These are phyloP conservation scores for Aspergillus latus DNA, from an alignment of 2,329 filamentous ascomycete species.

Conservation along the genomic window DNA sequence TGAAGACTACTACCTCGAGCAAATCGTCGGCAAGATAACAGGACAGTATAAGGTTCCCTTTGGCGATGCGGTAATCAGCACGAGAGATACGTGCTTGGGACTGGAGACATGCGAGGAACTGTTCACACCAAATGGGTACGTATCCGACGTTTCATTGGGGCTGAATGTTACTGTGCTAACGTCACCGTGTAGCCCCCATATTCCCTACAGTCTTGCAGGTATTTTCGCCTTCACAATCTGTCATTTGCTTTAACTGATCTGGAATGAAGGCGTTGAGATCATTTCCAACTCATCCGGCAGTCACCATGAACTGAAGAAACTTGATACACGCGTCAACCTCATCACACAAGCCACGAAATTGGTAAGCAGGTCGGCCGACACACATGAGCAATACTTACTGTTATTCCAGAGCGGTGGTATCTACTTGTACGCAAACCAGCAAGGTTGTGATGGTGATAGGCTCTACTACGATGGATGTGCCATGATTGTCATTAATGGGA, in stretches of 20 bases:
- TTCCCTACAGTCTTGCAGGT: conserved; percentile 57
- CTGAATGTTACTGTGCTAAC: conserved; percentile 13
- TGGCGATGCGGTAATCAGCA: conserved; percentile 66
- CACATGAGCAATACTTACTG: conserved; percentile 7
- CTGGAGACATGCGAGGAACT: conserved; percentile 69
- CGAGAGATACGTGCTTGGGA: conserved; percentile 63
- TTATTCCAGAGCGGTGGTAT: conserved; percentile 45
- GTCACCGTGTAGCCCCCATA: conserved; percentile 49
- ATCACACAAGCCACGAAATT: conserved; percentile 63
- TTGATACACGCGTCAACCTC: conserved; percentile 62
- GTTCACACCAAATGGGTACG: conserved; percentile 55
- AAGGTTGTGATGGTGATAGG: conserved; percentile 60
- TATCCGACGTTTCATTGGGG: background rate
- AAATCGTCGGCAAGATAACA: conserved; percentile 57
- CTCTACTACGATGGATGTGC: conserved; percentile 64
- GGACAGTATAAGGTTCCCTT: conserved; percentile 61
- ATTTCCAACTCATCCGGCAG: conserved; percentile 69
- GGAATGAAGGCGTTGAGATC: conserved; percentile 64
- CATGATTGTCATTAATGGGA: conserved; percentile 63
- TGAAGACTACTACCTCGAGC: conserved; percentile 66
- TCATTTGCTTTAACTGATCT: conserved; percentile 4
- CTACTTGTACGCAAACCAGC: conserved; percentile 63
- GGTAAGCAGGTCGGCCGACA: conserved; percentile 13
- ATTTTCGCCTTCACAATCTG: conserved; percentile 42
- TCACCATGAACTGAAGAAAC: conserved; percentile 68